Evolutionary conservation across 305 asterid species (phyloP).

Genomic region (Fraxinus velutina): DNA sequence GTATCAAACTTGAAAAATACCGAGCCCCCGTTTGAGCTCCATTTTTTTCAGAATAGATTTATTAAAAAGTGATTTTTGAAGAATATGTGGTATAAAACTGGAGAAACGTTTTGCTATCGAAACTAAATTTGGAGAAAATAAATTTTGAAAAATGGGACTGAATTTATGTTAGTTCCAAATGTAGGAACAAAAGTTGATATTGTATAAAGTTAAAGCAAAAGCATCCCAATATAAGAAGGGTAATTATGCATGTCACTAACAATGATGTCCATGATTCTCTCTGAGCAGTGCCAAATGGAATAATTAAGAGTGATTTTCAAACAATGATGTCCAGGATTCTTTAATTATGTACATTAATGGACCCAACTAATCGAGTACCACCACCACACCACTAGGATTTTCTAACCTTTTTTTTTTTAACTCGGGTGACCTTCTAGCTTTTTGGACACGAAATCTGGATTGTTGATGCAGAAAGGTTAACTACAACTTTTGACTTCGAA

Average conservation of each 20-base stretch:
- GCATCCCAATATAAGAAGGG: not conserved
- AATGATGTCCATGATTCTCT: not conserved
- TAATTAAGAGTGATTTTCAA: not conserved
- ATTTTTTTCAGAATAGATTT: too few species aligned
- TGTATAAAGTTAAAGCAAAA: not conserved
- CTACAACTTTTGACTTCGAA: not conserved
- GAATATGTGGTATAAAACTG: not conserved
- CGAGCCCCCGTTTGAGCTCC: not conserved
- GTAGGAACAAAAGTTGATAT: not conserved
- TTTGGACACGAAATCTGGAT: not conserved
- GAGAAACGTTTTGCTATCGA: not conserved
- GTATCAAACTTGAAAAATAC: not conserved
- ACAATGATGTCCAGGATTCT: not conserved
- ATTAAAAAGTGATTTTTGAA: not conserved
- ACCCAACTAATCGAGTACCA: not conserved
- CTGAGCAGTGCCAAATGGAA: not conserved
- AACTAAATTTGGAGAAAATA: not conserved
- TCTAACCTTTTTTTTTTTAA: not conserved
- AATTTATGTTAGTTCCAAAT: not conserved
- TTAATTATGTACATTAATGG: not conserved
- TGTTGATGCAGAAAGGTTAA: not conserved
- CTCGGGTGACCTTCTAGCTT: not conserved
- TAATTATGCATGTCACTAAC: not conserved
- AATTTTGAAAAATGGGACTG: not conserved
- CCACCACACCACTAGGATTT: not conserved